A percentile compares a stretch with the other conserved stretches of the same genome.
Conservation (phyloP, 1,284 basidiomycete genomes). For the Trichosporon coremiiforme region DNA sequence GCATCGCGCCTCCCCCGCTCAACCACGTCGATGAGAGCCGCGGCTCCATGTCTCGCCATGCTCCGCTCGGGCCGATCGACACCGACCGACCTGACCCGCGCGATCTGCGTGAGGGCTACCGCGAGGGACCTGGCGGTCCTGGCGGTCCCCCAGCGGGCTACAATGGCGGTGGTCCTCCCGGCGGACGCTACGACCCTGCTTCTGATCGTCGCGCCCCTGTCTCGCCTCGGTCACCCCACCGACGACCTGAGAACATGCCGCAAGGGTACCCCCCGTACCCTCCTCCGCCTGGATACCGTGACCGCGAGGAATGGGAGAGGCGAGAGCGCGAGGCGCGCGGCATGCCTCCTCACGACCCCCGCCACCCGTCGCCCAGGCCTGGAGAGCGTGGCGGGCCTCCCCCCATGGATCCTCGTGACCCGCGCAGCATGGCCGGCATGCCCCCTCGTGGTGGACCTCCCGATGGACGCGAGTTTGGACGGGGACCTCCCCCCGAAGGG, state of each 20-base stretch:
- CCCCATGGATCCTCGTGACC: constrained; percentile 30
- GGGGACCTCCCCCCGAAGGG: constrained; percentile 27
- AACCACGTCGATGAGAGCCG: constrained; percentile 50
- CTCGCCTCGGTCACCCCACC: constrained; percentile 46
- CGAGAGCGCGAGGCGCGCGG: constrained; percentile 49
- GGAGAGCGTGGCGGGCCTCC: constrained; percentile 33
- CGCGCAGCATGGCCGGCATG: constrained; percentile 20
- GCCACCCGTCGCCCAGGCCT: constrained; percentile 46
- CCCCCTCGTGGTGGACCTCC: constrained; percentile 20
- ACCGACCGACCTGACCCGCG: constrained; percentile 63
- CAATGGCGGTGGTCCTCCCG: constrained; percentile 20
- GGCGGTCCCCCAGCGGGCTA: constrained; percentile 22
- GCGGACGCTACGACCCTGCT: constrained; percentile 40
- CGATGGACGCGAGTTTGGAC: constrained; percentile 27
- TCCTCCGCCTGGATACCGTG: constrained; percentile 31
- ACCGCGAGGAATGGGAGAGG: constrained; percentile 51
- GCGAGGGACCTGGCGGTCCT: constrained; percentile 23
- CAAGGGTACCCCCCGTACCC: constrained; percentile 35
- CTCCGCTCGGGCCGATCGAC: constrained; percentile 79
- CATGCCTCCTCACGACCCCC: constrained; percentile 35
- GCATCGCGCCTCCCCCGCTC: constrained; percentile 51
- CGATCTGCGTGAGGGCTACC: constrained; percentile 32
- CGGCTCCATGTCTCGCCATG: constrained; percentile 59
- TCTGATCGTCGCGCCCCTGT: constrained; percentile 34
- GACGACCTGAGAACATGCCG: constrained; percentile 31